Base-by-base conservation (phyloP, 768 basidiomycete species). In the Epithele typhae region DNA sequence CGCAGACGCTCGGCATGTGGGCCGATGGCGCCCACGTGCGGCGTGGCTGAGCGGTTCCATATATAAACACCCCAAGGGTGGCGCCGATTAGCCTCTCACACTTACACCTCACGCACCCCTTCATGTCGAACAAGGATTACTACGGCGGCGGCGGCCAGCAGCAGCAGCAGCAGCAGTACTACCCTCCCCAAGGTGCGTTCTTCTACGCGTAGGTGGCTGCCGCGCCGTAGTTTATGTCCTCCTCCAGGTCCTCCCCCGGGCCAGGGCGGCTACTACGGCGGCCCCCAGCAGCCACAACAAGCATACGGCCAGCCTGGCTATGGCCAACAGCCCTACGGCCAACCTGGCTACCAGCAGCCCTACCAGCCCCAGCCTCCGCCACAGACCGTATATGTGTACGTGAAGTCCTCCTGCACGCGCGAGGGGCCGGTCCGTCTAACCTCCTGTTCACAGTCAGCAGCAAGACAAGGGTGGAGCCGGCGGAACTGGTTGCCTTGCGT, bases 301-400 rank as follows among this genome's bases (percentile, higher is more conserved):
- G 69, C 82, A 0, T 86, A 89, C 62, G 78, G 82, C 43, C n/a
- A n/a, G n/a, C n/a, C n/a, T n/a, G 60, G 56, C 30, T 53, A 53
- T 3, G 51, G 51, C 34, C 69, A 73, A 27, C 72, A 73, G 56
- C 73, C 59, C 22, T 56, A 60, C 40, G 55, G 55, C 2, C 70
- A 72, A 23, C 72, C 71, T 21, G 50, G 48, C 24, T 53, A 54
- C 33, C 52, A n/a, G 8, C 67, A 62, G 21, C 63, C 61, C 6
- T 77, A 76, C 54, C 74, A 77, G 43, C 77, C 78, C 14, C 78
- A 84, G 53, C 82, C 81, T 15, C 81, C 80, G 54, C 88, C 89
- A 15, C 87, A 91, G 62, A 81, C 84, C 0, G 81, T 91, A 43
- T 86, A 87, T 59, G 84, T 89, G 87, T 89, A 59, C 54, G 86